Evolutionary conservation across 805 yeast species (phyloP).

Genomic region (Zygotorulaspora florentina): DNA sequence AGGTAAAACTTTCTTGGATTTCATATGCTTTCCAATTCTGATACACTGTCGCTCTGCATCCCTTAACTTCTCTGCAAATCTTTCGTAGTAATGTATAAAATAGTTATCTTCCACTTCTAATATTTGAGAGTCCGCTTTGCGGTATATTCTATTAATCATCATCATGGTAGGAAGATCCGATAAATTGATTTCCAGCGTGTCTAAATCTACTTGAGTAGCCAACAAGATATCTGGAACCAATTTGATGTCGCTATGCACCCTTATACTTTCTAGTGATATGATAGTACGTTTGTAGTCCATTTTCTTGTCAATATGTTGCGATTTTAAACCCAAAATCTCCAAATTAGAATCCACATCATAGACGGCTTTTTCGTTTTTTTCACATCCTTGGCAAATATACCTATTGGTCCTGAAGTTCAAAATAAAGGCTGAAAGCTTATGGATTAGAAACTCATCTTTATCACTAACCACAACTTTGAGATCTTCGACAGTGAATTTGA

Average conservation of each 20-base stretch:
- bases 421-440: conserved; percentile 30
- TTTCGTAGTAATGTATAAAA: conserved; percentile 28
- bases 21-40: conserved; percentile 9
- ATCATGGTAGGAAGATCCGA: conserved; percentile 32
- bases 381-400: conserved; percentile 7
- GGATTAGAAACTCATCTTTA: conserved; percentile 28
- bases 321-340: conserved; percentile 23
- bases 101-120: conserved; percentile 28
- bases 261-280: conserved; percentile 20
- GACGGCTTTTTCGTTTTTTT: conserved; percentile 7
- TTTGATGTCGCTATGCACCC: conserved; percentile 21
- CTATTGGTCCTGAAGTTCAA: conserved; percentile 24
- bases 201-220: conserved; percentile 22
- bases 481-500: conserved; percentile 40
- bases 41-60: conserved; percentile 20
- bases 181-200: conserved; percentile 23
- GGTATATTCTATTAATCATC: conserved; percentile 23
- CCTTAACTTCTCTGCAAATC: conserved; percentile 25
- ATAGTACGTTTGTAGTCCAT: conserved; percentile 18
- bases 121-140: conserved; percentile 27
- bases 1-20: conserved; percentile 11
- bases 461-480: conserved; percentile 36
- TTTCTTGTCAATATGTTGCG: conserved; percentile 22
- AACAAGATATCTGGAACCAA: conserved; percentile 23
- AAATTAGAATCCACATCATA: conserved; percentile 20